Percentiles rank a stretch among this genome's conserved stretches.
These are phyloP conservation scores for Saturnispora dispora DNA, from an alignment of 805 yeast genomes.

Conservation along the genomic window DNA sequence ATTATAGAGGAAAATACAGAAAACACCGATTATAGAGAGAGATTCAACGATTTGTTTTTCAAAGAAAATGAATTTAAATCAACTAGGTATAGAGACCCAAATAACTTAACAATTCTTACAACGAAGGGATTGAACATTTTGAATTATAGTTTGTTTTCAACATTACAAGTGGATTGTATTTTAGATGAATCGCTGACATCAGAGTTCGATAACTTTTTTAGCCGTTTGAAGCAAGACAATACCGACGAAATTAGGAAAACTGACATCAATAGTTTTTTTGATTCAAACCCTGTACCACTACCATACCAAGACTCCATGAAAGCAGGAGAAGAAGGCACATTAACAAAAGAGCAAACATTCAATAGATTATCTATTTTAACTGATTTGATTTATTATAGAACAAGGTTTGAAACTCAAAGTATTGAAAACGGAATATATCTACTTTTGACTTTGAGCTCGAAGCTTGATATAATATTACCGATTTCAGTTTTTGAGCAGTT, in stretches of 20 bases:
- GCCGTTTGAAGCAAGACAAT: not conserved
- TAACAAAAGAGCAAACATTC: slow-evolving; percentile 8
- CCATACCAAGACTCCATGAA: slow-evolving; percentile 5
- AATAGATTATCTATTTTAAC: slow-evolving; percentile 12
- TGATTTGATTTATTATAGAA: slow-evolving; percentile 9
- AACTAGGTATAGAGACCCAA: slow-evolving; percentile 8
- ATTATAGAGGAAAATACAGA: not conserved
- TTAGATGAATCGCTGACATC: slow-evolving; percentile 8
- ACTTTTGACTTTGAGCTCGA: not conserved
- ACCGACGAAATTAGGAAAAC: slow-evolving; percentile 1
- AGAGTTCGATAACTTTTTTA: not conserved
- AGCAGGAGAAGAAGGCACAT: not conserved
- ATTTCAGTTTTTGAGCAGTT: not conserved
- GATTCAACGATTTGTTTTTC: slow-evolving; percentile 1
- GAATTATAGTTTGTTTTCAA: not conserved
- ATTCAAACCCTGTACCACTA: slow-evolving; percentile 4
- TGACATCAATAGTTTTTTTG: slow-evolving; percentile 6
- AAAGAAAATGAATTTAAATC: not conserved
- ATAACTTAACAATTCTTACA: slow-evolving; percentile 5
- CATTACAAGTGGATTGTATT: slow-evolving; percentile 8
- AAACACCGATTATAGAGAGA: not conserved
- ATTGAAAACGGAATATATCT: not conserved
- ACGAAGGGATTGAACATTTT: not conserved
- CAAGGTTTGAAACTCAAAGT: not conserved
- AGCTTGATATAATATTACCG: not conserved